These are phyloP conservation scores for Rhizomucor pusillus DNA, from an alignment of 371 early-diverging fungal genomes.

Conservation along the genomic window DNA sequence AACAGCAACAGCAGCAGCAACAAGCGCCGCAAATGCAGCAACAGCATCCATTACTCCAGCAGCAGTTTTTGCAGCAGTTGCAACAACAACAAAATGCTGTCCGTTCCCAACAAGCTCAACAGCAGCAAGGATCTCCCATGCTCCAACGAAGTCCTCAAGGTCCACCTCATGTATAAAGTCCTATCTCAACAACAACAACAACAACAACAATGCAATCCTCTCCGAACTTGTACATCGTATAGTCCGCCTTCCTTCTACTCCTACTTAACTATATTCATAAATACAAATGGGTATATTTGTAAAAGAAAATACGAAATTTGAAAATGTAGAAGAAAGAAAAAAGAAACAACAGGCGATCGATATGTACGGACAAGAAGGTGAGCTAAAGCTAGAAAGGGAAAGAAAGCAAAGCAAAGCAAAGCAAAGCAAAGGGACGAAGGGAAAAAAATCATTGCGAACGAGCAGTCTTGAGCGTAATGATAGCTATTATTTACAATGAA, in stretches of 20 bases:
- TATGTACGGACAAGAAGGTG: too few species aligned
- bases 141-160: conserved; percentile 7
- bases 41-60: conserved; percentile 9
- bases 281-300: conserved; percentile 1
- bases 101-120: conserved; percentile 1
- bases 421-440: too few species aligned
- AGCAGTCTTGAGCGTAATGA: neutral
- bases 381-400: too few species aligned
- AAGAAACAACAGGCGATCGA: too few species aligned
- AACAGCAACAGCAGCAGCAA: conserved; percentile 14
- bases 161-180: conserved; percentile 5
- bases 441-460: neutral
- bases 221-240: too few species aligned
- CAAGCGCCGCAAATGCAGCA: neutral
- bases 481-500: neutral
- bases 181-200: too few species aligned
- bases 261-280: conserved; percentile 4
- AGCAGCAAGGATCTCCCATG: conserved; percentile 4
- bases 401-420: too few species aligned
- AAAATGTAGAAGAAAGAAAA: neutral
- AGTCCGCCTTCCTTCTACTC: neutral
- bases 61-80: conserved; percentile 15
- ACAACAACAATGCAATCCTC: too few species aligned
- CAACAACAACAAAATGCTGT: conserved; percentile 11
- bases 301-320: neutral